These are phyloP conservation scores for Erythrophleum fordii DNA, from an alignment of 306 rosid species.

Conservation along the genomic window DNA sequence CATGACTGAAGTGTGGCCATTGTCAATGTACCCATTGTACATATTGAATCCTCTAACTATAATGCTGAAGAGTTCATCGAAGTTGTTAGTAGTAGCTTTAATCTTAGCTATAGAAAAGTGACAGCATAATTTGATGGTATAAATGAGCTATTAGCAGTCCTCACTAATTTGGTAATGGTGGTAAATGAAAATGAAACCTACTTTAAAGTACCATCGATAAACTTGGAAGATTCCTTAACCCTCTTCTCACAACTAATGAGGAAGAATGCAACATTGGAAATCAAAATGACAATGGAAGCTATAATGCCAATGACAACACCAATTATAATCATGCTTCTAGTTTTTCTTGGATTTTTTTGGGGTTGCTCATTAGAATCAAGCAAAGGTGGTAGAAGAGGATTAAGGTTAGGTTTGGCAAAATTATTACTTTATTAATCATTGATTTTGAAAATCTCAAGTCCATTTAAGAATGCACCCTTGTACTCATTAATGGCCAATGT, in stretches of 20 bases:
- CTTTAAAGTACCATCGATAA: not conserved
- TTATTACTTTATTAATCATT: not conserved
- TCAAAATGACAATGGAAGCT: not conserved
- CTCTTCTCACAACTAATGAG: not conserved
- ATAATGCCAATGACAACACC: no score
- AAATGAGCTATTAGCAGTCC: not conserved
- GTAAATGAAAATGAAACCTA: not conserved
- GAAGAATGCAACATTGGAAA: not conserved
- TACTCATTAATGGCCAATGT: accelerated
- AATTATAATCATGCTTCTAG: not conserved
- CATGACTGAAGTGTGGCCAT: not conserved
- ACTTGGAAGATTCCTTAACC: not conserved
- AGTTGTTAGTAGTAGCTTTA: constrained; percentile 20
- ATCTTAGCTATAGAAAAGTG: not conserved
- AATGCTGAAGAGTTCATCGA: not conserved
- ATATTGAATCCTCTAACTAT: constrained; percentile 18
- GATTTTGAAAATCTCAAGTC: constrained; percentile 50
- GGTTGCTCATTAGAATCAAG: not conserved
- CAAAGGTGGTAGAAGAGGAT: not conserved
- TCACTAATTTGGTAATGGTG: not conserved
- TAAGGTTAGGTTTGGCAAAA: constrained; percentile 38
- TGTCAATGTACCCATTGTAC: constrained; percentile 36
- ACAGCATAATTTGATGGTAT: not conserved
- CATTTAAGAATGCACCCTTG: constrained; percentile 37
- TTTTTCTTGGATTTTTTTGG: not conserved